Conservation (phyloP, 2,329 filamentous ascomycete species). For the Rhinocladiella mackenziei region DNA sequence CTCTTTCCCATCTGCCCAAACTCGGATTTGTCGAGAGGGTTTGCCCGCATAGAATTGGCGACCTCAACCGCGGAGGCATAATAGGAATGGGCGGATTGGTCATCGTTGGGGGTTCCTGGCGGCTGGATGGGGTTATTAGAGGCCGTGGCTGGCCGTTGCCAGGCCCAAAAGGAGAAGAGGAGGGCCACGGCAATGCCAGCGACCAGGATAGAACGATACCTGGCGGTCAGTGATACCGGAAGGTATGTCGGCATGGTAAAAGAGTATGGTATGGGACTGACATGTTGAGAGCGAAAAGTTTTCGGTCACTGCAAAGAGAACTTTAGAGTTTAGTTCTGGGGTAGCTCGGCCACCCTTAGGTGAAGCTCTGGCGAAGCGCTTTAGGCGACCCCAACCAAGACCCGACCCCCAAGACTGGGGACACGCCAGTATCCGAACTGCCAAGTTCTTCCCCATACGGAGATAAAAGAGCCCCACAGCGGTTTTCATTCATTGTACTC, state of each 20-base stretch:
- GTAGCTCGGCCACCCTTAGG: too few species aligned
- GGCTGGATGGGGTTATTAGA: neutral
- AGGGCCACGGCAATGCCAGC: neutral
- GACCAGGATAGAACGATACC: constrained; percentile 1
- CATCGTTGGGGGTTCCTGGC: neutral
- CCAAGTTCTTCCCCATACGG: too few species aligned
- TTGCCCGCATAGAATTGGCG: neutral
- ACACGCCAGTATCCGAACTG: too few species aligned
- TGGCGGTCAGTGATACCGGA: constrained; percentile 1
- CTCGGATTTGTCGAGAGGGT: constrained; percentile 7
- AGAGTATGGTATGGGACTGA: too few species aligned
- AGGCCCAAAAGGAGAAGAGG: constrained; percentile 4
- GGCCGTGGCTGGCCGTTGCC: neutral
- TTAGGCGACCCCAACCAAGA: too few species aligned
- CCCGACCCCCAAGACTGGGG: too few species aligned
- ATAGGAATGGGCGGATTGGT: neutral
- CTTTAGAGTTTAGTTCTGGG: too few species aligned
- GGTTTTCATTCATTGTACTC: too few species aligned
- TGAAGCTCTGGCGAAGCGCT: too few species aligned
- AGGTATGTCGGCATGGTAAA: constrained; percentile 1
- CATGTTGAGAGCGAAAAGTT: too few species aligned
- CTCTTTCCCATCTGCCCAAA: constrained; percentile 10
- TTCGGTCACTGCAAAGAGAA: too few species aligned
- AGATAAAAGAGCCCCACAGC: too few species aligned
- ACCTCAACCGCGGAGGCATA: constrained; percentile 7